Conservation (phyloP, 2,329 filamentous ascomycete genomes). For the Microdochium nivale region DNA sequence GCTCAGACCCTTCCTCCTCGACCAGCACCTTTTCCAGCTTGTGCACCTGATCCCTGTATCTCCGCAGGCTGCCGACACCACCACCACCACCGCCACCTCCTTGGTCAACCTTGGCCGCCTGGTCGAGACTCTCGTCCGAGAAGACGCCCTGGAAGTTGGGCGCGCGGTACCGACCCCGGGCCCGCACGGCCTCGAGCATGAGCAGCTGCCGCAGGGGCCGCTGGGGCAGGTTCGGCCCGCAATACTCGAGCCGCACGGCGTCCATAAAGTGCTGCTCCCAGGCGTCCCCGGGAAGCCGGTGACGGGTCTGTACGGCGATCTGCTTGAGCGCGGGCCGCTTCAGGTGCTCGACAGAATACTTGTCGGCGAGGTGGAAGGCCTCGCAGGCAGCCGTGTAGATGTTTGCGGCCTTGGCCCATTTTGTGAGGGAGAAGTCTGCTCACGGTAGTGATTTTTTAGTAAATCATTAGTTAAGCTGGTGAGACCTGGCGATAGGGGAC, state of each 20-base stretch:
- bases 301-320: background rate
- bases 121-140: background rate
- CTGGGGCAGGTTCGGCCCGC: background rate
- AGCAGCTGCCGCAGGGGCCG: background rate
- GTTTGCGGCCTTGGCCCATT: background rate
- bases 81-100: too few species aligned
- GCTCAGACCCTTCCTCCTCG: background rate
- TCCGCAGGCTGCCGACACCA: background rate
- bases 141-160: background rate
- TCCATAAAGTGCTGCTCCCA: background rate
- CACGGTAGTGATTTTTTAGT: background rate
- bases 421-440: background rate
- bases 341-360: background rate
- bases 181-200: background rate
- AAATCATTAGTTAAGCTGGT: background rate
- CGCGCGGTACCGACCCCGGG: background rate
- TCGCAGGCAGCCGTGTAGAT: background rate
- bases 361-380: background rate
- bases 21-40: background rate
- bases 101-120: background rate
- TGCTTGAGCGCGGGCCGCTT: background rate
- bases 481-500: too few species aligned
- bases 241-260: background rate
- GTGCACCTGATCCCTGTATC: background rate
- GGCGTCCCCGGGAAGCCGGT: background rate